Evolutionary conservation across 805 yeast genomes (phyloP).

Genomic region (Spathaspora sp.): DNA sequence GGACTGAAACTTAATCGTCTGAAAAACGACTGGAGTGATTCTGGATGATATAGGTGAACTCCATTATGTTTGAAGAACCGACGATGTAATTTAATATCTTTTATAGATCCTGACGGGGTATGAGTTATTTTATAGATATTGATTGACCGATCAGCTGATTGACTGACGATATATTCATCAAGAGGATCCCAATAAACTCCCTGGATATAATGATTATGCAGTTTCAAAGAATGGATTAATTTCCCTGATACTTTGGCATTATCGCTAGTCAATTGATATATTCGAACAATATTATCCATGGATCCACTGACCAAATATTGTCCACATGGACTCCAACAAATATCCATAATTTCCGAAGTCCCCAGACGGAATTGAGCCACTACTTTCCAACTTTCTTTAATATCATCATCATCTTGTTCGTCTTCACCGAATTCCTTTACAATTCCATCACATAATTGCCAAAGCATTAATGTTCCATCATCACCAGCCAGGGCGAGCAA

Average conservation of each 20-base stretch:
- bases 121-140: constrained; percentile 47
- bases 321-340: constrained; percentile 90
- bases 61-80: constrained; percentile 11
- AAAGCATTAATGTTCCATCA: constrained; percentile 83
- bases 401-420: constrained; percentile 50
- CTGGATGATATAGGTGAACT: constrained; percentile 64
- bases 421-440: constrained; percentile 54
- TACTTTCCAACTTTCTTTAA: constrained; percentile 72
- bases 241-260: constrained; percentile 54
- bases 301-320: constrained; percentile 79
- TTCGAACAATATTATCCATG: constrained; percentile 80
- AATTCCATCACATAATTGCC: constrained; percentile 60
- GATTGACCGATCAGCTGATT: constrained; percentile 84
- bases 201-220: constrained; percentile 88
- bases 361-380: constrained; percentile 55
- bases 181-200: constrained; percentile 96
- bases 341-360: constrained; percentile 81
- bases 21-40: constrained; percentile 86
- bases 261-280: constrained; percentile 40
- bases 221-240: constrained; percentile 56
- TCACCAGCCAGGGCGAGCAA: constrained; percentile 89
- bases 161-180: constrained; percentile 74
- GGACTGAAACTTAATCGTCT: constrained; percentile 84
- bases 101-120: constrained; percentile 9
- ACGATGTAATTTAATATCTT: constrained; percentile 12